These are phyloP conservation scores for Discostella pseudostelligera DNA, from an alignment of 108 stramenopile species.

Conservation along the genomic window DNA sequence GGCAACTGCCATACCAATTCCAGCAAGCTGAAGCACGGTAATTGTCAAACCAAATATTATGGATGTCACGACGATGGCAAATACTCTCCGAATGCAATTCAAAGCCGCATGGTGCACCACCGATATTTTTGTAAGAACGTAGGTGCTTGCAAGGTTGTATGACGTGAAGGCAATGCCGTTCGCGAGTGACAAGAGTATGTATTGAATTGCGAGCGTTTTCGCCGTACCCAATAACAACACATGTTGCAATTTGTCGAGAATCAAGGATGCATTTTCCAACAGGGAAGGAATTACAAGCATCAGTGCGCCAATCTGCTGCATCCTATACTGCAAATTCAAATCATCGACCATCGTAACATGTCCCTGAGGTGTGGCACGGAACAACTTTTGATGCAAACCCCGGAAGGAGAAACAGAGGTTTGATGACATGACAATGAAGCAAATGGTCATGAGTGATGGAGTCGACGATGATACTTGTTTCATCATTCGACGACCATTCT, in stretches of 20 bases:
- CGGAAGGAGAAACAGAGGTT: constrained; percentile 87
- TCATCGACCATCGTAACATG: constrained; percentile 51
- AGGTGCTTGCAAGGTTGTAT: constrained; percentile 74
- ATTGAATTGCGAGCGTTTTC: constrained; percentile 5
- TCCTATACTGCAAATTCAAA: constrained; percentile 73
- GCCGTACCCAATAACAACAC: neutral
- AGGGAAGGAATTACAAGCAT: constrained; percentile 37
- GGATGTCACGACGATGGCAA: constrained; percentile 78
- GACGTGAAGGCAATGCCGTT: constrained; percentile 77
- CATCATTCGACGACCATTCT: neutral
- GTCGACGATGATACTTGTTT: neutral
- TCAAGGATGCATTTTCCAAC: constrained; percentile 25
- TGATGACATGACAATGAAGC: constrained; percentile 64
- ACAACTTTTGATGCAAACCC: constrained; percentile 80
- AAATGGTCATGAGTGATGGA: constrained; percentile 27
- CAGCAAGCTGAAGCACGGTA: constrained; percentile 43
- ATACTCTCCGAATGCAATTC: constrained; percentile 78
- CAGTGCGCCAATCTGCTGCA: constrained; percentile 76
- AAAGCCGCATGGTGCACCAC: constrained; percentile 84
- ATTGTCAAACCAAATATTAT: constrained; percentile 66
- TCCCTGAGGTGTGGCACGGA: constrained; percentile 60
- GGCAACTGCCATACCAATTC: constrained; percentile 54
- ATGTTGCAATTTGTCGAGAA: neutral
- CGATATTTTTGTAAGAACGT: constrained; percentile 66
- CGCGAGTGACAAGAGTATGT: constrained; percentile 47